Percentiles rank a stretch among this genome's conserved stretches.
phyloP scores from a whole-genome alignment of 768 basidiomycete species.

The Candolleomyces eurysporus region DNA sequence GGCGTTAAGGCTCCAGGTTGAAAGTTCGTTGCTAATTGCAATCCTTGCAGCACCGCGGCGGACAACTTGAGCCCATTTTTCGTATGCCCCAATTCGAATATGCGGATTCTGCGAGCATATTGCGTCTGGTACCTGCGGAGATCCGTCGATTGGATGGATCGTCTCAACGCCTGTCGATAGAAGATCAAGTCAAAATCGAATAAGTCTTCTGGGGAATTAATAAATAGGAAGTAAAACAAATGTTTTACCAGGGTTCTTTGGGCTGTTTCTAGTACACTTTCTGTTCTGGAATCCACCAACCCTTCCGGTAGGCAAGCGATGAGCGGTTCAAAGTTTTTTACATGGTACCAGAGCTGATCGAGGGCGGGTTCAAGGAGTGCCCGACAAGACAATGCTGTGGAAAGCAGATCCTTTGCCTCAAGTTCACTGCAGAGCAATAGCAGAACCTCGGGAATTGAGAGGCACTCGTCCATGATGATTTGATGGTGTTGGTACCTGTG shows the following conservation, averaged over 20 bases:
- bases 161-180: not conserved
- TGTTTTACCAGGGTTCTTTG: no score
- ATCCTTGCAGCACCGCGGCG: not conserved
- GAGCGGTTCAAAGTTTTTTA: conserved; percentile 12
- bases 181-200: no score
- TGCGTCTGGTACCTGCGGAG: not conserved
- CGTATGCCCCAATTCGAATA: not conserved
- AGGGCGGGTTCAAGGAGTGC: conserved; percentile 12
- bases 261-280: not conserved
- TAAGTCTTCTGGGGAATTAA: no score
- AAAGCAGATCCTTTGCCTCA: not conserved
- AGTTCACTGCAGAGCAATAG: not conserved
- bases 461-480: not conserved
- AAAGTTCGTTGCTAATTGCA: not conserved
- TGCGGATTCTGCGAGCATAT: not conserved
- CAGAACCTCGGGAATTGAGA: not conserved
- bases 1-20: not conserved
- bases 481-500: no score
- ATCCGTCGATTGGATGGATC: not conserved
- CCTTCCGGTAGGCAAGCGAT: conserved; percentile 9
- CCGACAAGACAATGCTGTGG: not conserved
- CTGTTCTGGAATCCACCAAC: not conserved
- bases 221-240: no score
- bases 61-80: not conserved
- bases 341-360: conserved; percentile 10